Conservation (phyloP, 345 rosid genomes). For the Triadica sebifera region DNA sequence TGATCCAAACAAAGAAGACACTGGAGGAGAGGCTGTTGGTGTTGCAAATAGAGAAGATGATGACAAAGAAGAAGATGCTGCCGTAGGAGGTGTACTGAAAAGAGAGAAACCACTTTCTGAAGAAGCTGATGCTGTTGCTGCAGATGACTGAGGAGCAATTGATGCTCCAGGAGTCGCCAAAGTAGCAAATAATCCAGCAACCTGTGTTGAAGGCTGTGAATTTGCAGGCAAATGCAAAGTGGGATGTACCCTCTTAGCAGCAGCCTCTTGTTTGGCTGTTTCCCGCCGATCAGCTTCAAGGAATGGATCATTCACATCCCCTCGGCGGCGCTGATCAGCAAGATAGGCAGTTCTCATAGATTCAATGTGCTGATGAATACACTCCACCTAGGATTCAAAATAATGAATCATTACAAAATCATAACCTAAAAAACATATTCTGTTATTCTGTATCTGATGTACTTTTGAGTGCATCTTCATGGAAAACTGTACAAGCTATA, state of each 20-base stretch:
- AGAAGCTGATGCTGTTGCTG: conserved; percentile 46
- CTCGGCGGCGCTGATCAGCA: conserved; percentile 80
- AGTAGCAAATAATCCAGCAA: conserved; percentile 56
- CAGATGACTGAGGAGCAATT: conserved; percentile 46
- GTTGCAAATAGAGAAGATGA: conserved; percentile 64
- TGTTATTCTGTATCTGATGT: not conserved
- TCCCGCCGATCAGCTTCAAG: conserved; percentile 96
- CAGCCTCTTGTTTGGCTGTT: conserved; percentile 95
- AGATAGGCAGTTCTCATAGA: conserved; percentile 90
- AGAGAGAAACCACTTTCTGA: conserved; percentile 71
- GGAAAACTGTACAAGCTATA: not conserved
- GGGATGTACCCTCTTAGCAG: conserved; percentile 95
- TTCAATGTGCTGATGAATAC: conserved; percentile 85
- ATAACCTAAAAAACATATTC: conserved; percentile 1
- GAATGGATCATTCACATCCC: conserved; percentile 78
- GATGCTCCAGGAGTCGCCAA: conserved; percentile 49
- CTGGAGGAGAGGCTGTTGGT: conserved; percentile 61
- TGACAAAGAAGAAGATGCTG: conserved; percentile 42
- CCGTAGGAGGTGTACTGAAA: conserved; percentile 59
- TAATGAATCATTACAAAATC: not conserved
- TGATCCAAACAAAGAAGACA: conserved; percentile 56
- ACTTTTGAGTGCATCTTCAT: not conserved
- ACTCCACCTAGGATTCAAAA: conserved; percentile 56
- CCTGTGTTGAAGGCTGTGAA: conserved; percentile 71
- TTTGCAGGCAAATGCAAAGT: conserved; percentile 78